Base-by-base conservation (phyloP, 768 basidiomycete genomes). In the Kwoniella mangroviensis region DNA sequence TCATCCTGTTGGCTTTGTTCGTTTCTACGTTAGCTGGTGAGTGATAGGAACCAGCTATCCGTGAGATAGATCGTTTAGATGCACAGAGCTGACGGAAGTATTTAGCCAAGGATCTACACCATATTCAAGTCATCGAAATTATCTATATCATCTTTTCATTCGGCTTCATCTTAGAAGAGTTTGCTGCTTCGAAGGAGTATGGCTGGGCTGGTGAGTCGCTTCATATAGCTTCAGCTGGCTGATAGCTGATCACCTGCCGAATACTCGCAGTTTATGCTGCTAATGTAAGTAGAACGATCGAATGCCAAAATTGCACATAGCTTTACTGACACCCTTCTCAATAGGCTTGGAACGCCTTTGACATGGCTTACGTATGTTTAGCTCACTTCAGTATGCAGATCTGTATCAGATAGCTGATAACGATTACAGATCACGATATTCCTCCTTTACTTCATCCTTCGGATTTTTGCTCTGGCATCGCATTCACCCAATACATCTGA, bases 331-430 rank as follows among this genome's bases (percentile, higher is more conserved):
- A 51, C 17, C 22, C 49, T 49, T 12, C 19, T 28, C 22, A 15
- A 28, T 74, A 94, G 92, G 89, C 94, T 72, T 96, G 94, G 94
- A 95, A 94, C 78, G 90, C 89, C 5, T 93, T 95, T 74, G 94
- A 83, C 57, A 66, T 80, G 66, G 92, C 82, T n/a, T 84, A 75
- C 55, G 76, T 76, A 43, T 34, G 77, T 72, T 1, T 22, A n/a
- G 55, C 15, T 61, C 17, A 21, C 21, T 51, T 28, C 52, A 58
- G 22, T 34, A 34, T 34, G 34, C 9, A 22, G 58, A 12, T 17
- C 19, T 17, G 3, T 17, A 42, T 19, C 15, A n/a, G n/a, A 22
- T 22, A 60, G 58, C 69, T 68, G 63, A 67, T 21, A 17, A 24
- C n/a, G 4, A 9, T 13, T 12, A 4, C 62, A 89, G 91, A 24